These are phyloP conservation scores for Lichtheimia corymbifera DNA, from an alignment of 371 early-diverging fungal species.

Conservation along the genomic window DNA sequence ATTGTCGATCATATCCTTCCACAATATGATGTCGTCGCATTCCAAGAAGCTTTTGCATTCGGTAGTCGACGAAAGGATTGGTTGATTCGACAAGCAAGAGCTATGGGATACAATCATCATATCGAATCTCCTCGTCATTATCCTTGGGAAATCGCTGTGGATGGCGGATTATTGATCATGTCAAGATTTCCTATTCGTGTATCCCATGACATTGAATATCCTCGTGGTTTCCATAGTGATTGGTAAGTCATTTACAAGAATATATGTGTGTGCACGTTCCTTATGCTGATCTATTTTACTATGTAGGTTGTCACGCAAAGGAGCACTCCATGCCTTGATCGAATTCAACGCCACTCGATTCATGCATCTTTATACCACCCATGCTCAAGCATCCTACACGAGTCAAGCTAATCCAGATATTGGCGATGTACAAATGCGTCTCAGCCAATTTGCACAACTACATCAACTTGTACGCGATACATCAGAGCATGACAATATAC, in stretches of 20 bases:
- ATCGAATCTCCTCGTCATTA: slow-evolving; percentile 63
- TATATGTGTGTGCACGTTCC: not conserved
- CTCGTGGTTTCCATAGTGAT: slow-evolving; percentile 72
- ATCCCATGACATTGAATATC: slow-evolving; percentile 59
- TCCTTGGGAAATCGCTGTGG: slow-evolving; percentile 66
- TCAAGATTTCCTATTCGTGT: slow-evolving; percentile 73
- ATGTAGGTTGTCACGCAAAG: slow-evolving; percentile 72
- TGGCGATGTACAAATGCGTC: slow-evolving; percentile 57
- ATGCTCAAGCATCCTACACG: slow-evolving; percentile 79
- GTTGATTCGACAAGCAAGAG: slow-evolving; percentile 62
- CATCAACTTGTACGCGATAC: slow-evolving; percentile 65
- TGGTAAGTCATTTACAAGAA: slow-evolving; percentile 54
- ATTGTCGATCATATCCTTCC: slow-evolving; percentile 66
- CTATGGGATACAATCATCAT: slow-evolving; percentile 64
- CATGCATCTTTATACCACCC: slow-evolving; percentile 80
- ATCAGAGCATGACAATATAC: slow-evolving; percentile 26
- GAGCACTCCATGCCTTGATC: slow-evolving; percentile 78
- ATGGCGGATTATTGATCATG: slow-evolving; percentile 82
- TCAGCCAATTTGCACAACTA: slow-evolving; percentile 63
- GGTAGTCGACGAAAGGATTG: slow-evolving; percentile 59
- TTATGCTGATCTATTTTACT: not conserved
- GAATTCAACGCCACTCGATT: slow-evolving; percentile 45
- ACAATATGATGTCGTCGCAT: slow-evolving; percentile 74
- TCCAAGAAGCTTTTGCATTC: slow-evolving; percentile 87
- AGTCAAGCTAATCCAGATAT: slow-evolving; percentile 47